phyloP scores from a whole-genome alignment of 345 rosid genomes.

The Rhodomyrtus tomentosa region DNA sequence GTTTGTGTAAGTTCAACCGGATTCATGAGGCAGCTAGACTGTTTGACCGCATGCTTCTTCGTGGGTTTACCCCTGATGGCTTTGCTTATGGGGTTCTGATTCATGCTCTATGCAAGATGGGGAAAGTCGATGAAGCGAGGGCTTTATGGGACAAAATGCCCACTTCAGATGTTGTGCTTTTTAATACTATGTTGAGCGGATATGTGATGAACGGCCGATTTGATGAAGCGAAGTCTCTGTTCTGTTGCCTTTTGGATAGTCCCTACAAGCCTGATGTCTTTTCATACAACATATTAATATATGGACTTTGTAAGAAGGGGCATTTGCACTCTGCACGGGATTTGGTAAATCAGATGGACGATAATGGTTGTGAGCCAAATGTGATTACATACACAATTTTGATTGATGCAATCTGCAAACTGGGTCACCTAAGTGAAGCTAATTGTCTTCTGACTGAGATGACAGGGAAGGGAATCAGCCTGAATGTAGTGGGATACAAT shows the following conservation, averaged over 20 bases:
- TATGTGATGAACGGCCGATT: constrained; percentile 42
- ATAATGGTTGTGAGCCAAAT: constrained; percentile 52
- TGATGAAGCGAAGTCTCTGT: constrained; percentile 53
- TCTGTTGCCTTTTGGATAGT: constrained; percentile 18
- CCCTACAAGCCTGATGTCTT: constrained; percentile 39
- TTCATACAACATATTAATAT: constrained; percentile 55
- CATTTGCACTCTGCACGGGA: constrained; percentile 48
- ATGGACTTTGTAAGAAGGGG: constrained; percentile 66
- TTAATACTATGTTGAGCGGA: constrained; percentile 67
- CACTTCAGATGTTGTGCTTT: constrained; percentile 32
- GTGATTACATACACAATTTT: constrained; percentile 48
- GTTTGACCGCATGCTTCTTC: constrained; percentile 67
- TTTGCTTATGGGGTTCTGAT: constrained; percentile 54
- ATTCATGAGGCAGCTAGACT: constrained; percentile 58
- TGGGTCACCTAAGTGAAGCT: constrained; percentile 46
- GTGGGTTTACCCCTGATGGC: constrained; percentile 61
- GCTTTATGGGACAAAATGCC: constrained; percentile 39
- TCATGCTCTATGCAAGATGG: constrained; percentile 52
- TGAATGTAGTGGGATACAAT: constrained; percentile 76
- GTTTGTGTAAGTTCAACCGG: constrained; percentile 53
- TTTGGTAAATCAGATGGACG: constrained; percentile 36
- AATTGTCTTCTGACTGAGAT: constrained; percentile 31
- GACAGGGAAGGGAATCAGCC: constrained; percentile 37
- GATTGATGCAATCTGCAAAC: constrained; percentile 60
- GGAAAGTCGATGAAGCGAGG: constrained; percentile 66